Conservation (phyloP, 179 eudicot species). For the Patellifolia procumbens region DNA sequence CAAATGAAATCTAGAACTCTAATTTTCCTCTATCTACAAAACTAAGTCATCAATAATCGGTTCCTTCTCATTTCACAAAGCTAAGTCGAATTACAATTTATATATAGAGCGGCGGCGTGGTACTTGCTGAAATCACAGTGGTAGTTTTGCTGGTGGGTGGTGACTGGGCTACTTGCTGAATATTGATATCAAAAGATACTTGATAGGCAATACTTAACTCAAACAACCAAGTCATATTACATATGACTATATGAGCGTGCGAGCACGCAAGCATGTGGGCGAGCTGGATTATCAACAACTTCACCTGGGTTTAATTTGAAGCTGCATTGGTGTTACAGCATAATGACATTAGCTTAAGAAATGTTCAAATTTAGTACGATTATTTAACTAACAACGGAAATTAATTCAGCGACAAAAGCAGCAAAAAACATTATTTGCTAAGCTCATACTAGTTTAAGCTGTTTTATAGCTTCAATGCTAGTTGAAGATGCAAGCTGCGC, state of each 20-base stretch:
- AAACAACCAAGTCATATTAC: neutral
- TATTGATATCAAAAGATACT: too few relatives aligned
- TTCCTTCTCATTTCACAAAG: too few relatives aligned
- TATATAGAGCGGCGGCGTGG: too few relatives aligned
- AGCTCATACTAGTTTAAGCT: slow-evolving; percentile 17
- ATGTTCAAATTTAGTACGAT: neutral
- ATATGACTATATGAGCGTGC: too few relatives aligned
- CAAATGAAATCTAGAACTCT: too few relatives aligned
- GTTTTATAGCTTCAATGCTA: slow-evolving; percentile 48
- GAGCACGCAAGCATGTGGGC: neutral
- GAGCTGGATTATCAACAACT: too few relatives aligned
- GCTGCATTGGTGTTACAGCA: neutral
- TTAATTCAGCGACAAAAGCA: neutral
- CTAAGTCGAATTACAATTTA: too few relatives aligned
- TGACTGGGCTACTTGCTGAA: neutral
- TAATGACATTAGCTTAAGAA: neutral
- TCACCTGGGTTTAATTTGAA: too few relatives aligned
- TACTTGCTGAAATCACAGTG: neutral
- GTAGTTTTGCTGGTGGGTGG: neutral
- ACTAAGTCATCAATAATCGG: too few relatives aligned
- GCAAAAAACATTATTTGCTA: neutral
- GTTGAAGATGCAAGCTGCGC: slow-evolving; percentile 50
- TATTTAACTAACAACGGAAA: neutral
- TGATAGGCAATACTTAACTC: neutral
- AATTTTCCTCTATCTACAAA: too few relatives aligned